Evolutionary conservation across 2,329 filamentous ascomycete species (phyloP).

Genomic region (Exophiala aquamarina): DNA sequence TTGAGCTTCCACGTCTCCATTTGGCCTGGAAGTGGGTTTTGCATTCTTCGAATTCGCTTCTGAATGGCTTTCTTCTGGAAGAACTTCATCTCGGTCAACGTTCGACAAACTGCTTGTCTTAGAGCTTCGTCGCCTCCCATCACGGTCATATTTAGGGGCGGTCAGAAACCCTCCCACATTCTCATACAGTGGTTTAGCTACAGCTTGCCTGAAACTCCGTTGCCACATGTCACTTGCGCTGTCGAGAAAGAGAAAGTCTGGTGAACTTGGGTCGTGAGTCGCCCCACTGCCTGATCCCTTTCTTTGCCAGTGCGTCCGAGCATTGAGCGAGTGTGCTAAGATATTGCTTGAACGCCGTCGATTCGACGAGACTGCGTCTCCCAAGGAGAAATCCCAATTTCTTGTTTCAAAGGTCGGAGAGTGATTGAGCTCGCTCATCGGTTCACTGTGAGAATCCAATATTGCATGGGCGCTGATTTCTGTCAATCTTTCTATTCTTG

Average conservation of each 20-base stretch:
- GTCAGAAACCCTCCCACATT: constrained; percentile 18
- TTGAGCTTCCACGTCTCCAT: background rate
- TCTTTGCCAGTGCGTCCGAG: background rate
- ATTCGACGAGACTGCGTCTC: background rate
- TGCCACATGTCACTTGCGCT: constrained; percentile 20
- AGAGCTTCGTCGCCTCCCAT: constrained; percentile 17
- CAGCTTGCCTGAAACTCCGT: constrained; percentile 12
- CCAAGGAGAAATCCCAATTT: background rate
- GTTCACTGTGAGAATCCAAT: constrained; percentile 12
- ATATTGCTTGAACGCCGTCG: background rate
- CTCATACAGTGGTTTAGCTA: constrained; percentile 13
- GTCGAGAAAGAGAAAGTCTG: constrained; percentile 3
- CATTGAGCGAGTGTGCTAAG: background rate
- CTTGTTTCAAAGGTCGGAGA: background rate
- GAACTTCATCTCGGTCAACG: background rate
- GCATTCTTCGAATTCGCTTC: background rate
- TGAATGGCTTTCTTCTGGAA: background rate
- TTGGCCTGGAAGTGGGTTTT: background rate
- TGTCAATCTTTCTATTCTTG: constrained; percentile 17
- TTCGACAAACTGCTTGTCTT: constrained; percentile 13
- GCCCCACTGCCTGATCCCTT: background rate
- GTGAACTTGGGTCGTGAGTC: background rate
- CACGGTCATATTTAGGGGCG: constrained; percentile 20
- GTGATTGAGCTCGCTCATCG: constrained; percentile 16
- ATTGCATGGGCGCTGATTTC: constrained; percentile 16